phyloP scores from a whole-genome alignment of 306 rosid species.

The Mucuna pruriens region DNA sequence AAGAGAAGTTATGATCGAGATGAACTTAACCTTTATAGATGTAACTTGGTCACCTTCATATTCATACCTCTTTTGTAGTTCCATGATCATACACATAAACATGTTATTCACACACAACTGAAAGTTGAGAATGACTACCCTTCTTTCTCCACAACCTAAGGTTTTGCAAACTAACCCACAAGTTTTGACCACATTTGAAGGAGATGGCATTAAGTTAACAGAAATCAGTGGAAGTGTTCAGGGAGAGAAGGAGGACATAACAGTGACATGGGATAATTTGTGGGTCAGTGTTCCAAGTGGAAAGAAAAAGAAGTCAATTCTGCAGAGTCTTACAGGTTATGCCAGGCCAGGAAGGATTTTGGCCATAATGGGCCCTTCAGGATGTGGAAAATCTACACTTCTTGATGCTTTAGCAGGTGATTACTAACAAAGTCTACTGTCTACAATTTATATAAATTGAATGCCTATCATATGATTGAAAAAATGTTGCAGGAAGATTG shows the following conservation, averaged over 20 bases:
- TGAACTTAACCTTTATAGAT: too few species aligned
- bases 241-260: slow-evolving; percentile 32
- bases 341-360: slow-evolving; percentile 65
- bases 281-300: slow-evolving; percentile 55
- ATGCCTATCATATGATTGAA: slow-evolving; percentile 1
- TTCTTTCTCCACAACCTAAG: not conserved
- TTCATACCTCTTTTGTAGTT: too few species aligned
- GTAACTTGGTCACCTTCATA: too few species aligned
- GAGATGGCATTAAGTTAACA: not conserved
- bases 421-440: not conserved
- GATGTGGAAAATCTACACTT: slow-evolving; percentile 81
- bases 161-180: not conserved
- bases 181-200: not conserved
- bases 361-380: slow-evolving; percentile 87
- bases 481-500: slow-evolving; percentile 57
- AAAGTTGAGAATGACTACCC: slow-evolving; percentile 23
- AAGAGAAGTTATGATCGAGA: too few species aligned
- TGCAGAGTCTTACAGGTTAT: slow-evolving; percentile 57
- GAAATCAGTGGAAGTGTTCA: slow-evolving; percentile 17
- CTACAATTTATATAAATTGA: not conserved
- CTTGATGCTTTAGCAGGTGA: slow-evolving; percentile 76
- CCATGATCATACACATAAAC: not conserved
- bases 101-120: not conserved
- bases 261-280: slow-evolving; percentile 62
- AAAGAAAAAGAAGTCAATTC: slow-evolving; percentile 50